Evolutionary conservation across 75 land plant genomes (phyloP).

Genomic region (Azolla pinnata): DNA sequence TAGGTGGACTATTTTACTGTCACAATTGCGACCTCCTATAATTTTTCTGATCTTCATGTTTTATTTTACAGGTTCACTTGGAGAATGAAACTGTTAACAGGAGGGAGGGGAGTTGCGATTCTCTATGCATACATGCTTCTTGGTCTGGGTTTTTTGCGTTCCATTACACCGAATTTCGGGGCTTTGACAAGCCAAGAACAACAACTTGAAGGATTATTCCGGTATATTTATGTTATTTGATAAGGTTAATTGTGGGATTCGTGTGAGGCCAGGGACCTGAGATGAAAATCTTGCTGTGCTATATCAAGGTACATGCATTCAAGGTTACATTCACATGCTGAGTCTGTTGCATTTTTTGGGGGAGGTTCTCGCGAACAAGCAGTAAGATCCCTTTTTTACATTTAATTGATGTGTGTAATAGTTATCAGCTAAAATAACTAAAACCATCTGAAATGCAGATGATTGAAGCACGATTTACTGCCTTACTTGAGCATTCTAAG

Average conservation of each 20-base stretch:
- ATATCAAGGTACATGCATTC: constrained; percentile 86
- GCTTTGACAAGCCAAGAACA: constrained; percentile 83
- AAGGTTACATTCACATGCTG: constrained; percentile 90
- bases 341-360: constrained; percentile 99
- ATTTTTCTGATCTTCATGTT: neutral
- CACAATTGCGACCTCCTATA: neutral
- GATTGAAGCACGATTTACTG: constrained; percentile 63
- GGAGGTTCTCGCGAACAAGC: constrained; percentile 90
- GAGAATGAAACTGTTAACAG: constrained; percentile 91
- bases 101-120: constrained; percentile 77
- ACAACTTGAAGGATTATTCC: constrained; percentile 87
- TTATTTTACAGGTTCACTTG: constrained; percentile 72
- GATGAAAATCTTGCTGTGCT: too few species aligned
- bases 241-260: too few species aligned
- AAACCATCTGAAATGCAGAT: constrained; percentile 40
- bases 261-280: too few species aligned
- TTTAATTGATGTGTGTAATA: neutral
- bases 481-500: constrained; percentile 65
- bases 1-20: too few species aligned
- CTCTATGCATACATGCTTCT: constrained; percentile 93
- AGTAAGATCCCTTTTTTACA: constrained; percentile 36
- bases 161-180: constrained; percentile 86
- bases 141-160: constrained; percentile 86
- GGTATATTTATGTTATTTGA: constrained; percentile 32
- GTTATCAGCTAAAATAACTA: neutral